phyloP scores from a whole-genome alignment of 2,329 filamentous ascomycete species.

The Talaromyces rugulosus region DNA sequence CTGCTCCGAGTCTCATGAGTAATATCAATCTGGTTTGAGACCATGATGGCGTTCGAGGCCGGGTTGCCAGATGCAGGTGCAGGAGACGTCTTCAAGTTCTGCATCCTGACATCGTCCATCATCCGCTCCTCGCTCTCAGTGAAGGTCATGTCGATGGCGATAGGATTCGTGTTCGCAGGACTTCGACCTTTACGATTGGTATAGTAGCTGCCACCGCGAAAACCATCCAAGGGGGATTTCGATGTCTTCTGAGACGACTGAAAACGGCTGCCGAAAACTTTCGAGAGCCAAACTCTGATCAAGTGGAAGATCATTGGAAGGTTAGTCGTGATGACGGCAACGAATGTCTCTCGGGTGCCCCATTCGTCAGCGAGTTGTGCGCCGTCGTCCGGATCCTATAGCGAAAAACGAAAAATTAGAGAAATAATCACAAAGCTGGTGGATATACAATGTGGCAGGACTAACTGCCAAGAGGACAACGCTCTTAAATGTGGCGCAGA shows the following conservation, averaged over 20 bases:
- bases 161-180: slow-evolving; percentile 30
- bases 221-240: slow-evolving; percentile 33
- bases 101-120: slow-evolving; percentile 41
- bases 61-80: slow-evolving; percentile 14
- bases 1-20: slow-evolving; percentile 18
- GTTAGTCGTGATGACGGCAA: slow-evolving; percentile 36
- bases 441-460: background rate
- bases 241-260: slow-evolving; percentile 37
- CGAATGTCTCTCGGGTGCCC: slow-evolving; percentile 37
- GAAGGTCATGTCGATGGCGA: slow-evolving; percentile 34
- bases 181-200: slow-evolving; percentile 28
- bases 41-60: slow-evolving; percentile 31
- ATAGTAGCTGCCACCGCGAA: slow-evolving; percentile 21
- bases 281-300: slow-evolving; percentile 36
- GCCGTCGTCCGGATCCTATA: slow-evolving; percentile 27
- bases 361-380: slow-evolving; percentile 31
- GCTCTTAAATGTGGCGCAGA: slow-evolving; percentile 49
- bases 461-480: slow-evolving; percentile 42
- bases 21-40: slow-evolving; percentile 42
- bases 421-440: background rate
- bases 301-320: slow-evolving; percentile 39
- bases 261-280: slow-evolving; percentile 34
- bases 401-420: background rate
- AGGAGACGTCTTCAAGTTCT: slow-evolving; percentile 27
- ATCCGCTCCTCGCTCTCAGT: slow-evolving; percentile 45